A percentile compares a stretch with the other conserved stretches of the same genome.
These are phyloP conservation scores for Kluyveromyces wickerhamii DNA, from an alignment of 805 yeast genomes.

Conservation along the genomic window DNA sequence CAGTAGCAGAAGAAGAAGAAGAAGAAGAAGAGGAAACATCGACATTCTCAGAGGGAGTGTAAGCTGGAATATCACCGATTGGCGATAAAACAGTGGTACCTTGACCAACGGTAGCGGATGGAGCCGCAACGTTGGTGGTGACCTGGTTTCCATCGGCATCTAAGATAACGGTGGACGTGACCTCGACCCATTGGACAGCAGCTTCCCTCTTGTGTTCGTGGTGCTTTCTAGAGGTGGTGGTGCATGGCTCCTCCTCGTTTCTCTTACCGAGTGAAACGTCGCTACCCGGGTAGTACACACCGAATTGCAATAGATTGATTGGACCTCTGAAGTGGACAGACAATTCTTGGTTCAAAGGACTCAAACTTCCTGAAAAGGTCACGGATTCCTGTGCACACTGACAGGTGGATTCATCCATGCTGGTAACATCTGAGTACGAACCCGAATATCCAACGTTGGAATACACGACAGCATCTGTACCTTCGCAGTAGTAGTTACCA, in stretches of 20 bases:
- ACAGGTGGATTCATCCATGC: constrained; percentile 67
- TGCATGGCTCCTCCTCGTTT: constrained; percentile 34
- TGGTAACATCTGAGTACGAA: constrained; percentile 68
- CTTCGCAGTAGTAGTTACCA: constrained; percentile 81
- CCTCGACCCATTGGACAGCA: constrained; percentile 57
- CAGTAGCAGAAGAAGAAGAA: constrained; percentile 24
- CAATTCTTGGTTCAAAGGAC: constrained; percentile 62
- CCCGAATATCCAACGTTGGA: constrained; percentile 78
- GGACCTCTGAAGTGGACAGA: constrained; percentile 81
- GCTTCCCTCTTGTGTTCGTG: constrained; percentile 50
- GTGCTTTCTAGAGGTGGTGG: constrained; percentile 32
- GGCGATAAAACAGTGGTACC: constrained; percentile 19
- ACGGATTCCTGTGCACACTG: constrained; percentile 51
- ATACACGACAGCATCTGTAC: constrained; percentile 60
- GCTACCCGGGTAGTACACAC: constrained; percentile 73
- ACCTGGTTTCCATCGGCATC: constrained; percentile 43
- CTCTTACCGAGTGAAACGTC: constrained; percentile 37
- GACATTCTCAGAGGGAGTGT: constrained; percentile 13
- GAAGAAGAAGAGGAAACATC: constrained; percentile 24
- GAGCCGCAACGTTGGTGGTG: constrained; percentile 21
- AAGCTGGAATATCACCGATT: constrained; percentile 9
- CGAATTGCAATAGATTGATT: constrained; percentile 55
- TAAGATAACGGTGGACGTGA: constrained; percentile 71
- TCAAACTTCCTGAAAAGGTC: constrained; percentile 54
- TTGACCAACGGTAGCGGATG: constrained; percentile 21